Conservation (phyloP, 2,329 filamentous ascomycete species). For the Aspergillus ruber region DNA sequence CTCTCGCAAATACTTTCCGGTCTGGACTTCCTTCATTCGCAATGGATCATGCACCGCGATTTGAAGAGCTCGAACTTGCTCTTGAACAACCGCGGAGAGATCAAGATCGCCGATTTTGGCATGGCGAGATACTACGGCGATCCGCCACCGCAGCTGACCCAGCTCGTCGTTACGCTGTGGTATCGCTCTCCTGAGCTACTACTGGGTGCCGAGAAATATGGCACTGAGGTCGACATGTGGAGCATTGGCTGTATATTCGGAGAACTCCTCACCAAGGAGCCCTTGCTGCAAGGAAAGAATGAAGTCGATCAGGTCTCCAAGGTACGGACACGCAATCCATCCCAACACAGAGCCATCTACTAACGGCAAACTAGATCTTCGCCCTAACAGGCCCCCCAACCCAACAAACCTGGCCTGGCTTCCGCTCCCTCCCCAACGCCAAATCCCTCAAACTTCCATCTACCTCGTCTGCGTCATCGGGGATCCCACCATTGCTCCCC, state of each 20-base stretch:
- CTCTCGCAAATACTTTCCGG: constrained; percentile 75
- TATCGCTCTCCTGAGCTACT: constrained; percentile 89
- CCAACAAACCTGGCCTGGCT: constrained; percentile 75
- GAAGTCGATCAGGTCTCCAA: constrained; percentile 84
- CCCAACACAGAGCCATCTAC: not conserved
- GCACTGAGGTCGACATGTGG: constrained; percentile 82
- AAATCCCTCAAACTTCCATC: constrained; percentile 65
- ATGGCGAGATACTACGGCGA: constrained; percentile 88
- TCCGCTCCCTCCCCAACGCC: constrained; percentile 81
- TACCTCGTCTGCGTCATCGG: constrained; percentile 25
- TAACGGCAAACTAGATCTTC: constrained; percentile 56
- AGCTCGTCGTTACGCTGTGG: constrained; percentile 94
- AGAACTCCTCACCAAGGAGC: constrained; percentile 77
- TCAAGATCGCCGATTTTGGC: constrained; percentile 96
- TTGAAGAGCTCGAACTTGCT: constrained; percentile 91
- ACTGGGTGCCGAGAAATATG: constrained; percentile 71
- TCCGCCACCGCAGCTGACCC: constrained; percentile 72
- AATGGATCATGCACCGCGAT: constrained; percentile 90
- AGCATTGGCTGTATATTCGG: constrained; percentile 93
- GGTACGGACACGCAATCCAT: constrained; percentile 22
- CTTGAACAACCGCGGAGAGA: constrained; percentile 86
- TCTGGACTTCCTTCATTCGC: constrained; percentile 75
- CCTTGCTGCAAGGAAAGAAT: constrained; percentile 79
- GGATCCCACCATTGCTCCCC: constrained; percentile 47
- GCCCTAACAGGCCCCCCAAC: constrained; percentile 80